These are phyloP conservation scores for Hanseniaspora meyeri DNA, from an alignment of 805 yeast species.

Conservation along the genomic window DNA sequence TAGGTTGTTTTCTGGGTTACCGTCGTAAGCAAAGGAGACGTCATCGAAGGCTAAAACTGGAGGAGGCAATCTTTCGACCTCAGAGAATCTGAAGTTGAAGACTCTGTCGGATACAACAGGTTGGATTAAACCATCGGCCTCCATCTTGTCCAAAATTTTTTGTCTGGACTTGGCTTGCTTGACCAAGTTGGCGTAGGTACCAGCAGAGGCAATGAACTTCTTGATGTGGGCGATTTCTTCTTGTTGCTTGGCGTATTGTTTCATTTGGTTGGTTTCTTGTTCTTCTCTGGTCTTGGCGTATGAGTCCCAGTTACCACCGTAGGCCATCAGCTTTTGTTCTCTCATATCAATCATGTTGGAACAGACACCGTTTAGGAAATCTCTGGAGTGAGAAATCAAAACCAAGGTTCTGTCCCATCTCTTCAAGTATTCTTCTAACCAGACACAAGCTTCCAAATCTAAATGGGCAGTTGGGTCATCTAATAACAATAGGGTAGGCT, in stretches of 20 bases:
- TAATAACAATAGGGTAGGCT: slow-evolving; percentile 84
- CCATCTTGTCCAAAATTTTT: slow-evolving; percentile 99
- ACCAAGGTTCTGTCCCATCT: slow-evolving; percentile 87
- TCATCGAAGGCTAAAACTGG: slow-evolving; percentile 95
- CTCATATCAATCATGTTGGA: slow-evolving; percentile 97
- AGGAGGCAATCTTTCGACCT: slow-evolving; percentile 93
- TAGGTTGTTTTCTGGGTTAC: slow-evolving; percentile 68
- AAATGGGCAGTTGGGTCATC: slow-evolving; percentile 99
- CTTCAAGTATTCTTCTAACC: slow-evolving; percentile 97
- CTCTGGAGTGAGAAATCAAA: slow-evolving; percentile 94
- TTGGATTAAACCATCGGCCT: slow-evolving; percentile 93
- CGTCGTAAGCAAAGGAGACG: slow-evolving; percentile 84
- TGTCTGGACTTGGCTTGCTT: slow-evolving; percentile 98
- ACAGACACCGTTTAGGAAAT: slow-evolving; percentile 98
- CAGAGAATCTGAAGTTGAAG: slow-evolving; percentile 86
- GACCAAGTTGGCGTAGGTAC: slow-evolving; percentile 98
- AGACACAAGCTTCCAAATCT: slow-evolving; percentile 98
- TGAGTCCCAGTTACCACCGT: slow-evolving; percentile 98
- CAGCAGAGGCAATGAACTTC: slow-evolving; percentile 98
- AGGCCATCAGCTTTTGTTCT: slow-evolving; percentile 54
- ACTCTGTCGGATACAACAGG: slow-evolving; percentile 88
- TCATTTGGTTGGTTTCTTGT: slow-evolving; percentile 94
- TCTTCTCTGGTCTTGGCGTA: slow-evolving; percentile 90
- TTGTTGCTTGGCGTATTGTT: slow-evolving; percentile 92
- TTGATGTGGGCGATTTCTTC: slow-evolving; percentile 97